Evolutionary conservation across 306 rosid species (phyloP).

Genomic region (Dalbergia cochinchinensis): DNA sequence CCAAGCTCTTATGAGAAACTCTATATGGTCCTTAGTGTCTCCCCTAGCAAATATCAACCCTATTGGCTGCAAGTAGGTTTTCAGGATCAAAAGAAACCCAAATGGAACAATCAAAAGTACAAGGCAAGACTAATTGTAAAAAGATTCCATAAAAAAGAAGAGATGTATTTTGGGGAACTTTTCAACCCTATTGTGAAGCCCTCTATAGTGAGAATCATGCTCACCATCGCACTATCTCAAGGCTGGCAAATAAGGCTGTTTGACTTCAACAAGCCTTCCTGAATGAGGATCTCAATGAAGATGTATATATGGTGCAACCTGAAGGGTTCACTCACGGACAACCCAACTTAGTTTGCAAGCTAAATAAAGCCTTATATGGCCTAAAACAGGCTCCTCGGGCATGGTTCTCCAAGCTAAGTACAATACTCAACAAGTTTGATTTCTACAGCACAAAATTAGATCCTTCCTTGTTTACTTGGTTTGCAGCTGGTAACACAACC

Average conservation of each 20-base stretch:
- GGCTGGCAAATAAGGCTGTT: not conserved
- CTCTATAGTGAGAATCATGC: not conserved
- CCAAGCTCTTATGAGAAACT: not conserved
- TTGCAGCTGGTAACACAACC: too few relatives aligned
- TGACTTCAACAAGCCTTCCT: not conserved
- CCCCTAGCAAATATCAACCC: not conserved
- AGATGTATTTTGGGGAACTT: not conserved
- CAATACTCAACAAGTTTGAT: not conserved
- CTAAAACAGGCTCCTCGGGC: not conserved
- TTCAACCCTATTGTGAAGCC: not conserved
- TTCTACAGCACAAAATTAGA: not conserved
- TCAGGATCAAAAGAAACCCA: not conserved
- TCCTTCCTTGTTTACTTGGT: not conserved
- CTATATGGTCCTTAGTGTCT: not conserved
- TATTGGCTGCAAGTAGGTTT: not conserved
- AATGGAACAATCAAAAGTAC: not conserved
- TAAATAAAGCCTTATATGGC: not conserved
- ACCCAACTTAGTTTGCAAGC: not conserved
- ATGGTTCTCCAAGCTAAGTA: not conserved
- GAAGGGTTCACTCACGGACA: not conserved
- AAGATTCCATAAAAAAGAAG: not conserved
- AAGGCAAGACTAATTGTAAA: not conserved
- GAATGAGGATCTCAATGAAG: not conserved
- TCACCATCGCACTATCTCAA: not conserved
- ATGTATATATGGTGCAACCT: not conserved